These are phyloP conservation scores for Dendrocalamus sinicus DNA, from an alignment of 176 grass and related monocot species.

Conservation along the genomic window DNA sequence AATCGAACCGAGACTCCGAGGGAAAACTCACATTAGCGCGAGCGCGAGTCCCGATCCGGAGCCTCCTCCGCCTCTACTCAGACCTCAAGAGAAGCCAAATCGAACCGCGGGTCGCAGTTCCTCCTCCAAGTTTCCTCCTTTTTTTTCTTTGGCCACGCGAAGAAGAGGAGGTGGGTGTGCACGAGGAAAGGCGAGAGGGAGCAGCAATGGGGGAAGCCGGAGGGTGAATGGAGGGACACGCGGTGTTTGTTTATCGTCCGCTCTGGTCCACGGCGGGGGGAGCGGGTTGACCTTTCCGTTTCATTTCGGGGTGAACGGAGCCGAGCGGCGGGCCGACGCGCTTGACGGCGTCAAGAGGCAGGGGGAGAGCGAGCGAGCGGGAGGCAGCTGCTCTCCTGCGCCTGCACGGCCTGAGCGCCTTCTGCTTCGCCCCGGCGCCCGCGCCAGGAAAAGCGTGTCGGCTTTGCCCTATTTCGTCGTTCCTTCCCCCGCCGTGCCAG, in stretches of 20 bases:
- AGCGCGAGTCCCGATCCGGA: neutral
- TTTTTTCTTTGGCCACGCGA: slow-evolving; percentile 19
- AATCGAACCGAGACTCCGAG: neutral
- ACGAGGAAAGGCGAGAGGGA: neutral
- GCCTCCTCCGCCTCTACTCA: neutral
- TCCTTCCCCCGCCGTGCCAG: neutral
- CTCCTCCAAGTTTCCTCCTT: neutral
- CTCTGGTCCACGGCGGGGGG: slow-evolving; percentile 6
- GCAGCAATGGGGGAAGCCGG: neutral
- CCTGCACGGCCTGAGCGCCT: neutral
- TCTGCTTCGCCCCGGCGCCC: neutral
- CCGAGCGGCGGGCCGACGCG: neutral
- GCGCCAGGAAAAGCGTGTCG: slow-evolving; percentile 23
- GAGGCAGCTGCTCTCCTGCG: neutral
- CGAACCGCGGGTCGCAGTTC: neutral
- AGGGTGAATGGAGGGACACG: neutral
- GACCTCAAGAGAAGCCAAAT: neutral
- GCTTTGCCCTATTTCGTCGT: neutral
- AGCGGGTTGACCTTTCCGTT: slow-evolving; percentile 48
- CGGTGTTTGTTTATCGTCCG: slow-evolving; percentile 48
- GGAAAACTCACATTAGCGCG: slow-evolving; percentile 37
- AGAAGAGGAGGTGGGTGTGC: slow-evolving; percentile 26
- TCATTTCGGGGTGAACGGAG: neutral
- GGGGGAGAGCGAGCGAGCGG: too few species aligned
- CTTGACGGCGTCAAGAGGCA: slow-evolving; percentile 14